These are phyloP conservation scores for Vitis amurensis DNA, from an alignment of 164 flowering plant genomes.

Conservation along the genomic window DNA sequence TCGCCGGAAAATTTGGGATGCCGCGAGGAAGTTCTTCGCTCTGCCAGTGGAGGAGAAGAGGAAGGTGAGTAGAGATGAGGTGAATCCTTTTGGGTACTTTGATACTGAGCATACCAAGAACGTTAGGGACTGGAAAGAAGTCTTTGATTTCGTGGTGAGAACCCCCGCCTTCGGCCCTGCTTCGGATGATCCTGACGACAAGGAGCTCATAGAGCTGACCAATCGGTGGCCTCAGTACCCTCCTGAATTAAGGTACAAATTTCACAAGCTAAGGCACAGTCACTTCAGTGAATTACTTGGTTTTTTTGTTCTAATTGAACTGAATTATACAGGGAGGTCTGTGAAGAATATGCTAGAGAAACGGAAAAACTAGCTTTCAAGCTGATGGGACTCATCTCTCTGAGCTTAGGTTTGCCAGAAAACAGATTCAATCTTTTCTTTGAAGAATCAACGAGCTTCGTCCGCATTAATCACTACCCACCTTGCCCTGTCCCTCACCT, in stretches of 20 bases:
- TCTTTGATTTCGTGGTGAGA: conserved; percentile 34
- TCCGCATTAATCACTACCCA: conserved; percentile 48
- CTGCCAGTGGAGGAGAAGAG: conserved; percentile 44
- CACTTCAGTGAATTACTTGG: too few species aligned
- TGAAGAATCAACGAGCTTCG: conserved; percentile 29
- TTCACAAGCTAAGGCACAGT: too few species aligned
- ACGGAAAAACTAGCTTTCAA: conserved; percentile 31
- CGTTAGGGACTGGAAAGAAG: conserved; percentile 67
- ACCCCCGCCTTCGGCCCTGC: conserved; percentile 31
- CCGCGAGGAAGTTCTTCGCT: conserved; percentile 37
- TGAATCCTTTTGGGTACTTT: conserved; percentile 38
- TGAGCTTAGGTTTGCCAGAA: conserved; percentile 36
- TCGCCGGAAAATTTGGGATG: conserved; percentile 18
- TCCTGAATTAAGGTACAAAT: conserved; percentile 33
- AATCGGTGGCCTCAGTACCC: conserved; percentile 43
- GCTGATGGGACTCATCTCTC: conserved; percentile 35
- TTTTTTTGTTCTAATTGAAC: neutral
- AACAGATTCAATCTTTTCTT: conserved; percentile 30
- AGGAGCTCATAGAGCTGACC: conserved; percentile 16
- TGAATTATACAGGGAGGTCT: conserved; percentile 26
- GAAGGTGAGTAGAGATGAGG: conserved; percentile 42
- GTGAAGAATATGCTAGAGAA: conserved; percentile 33
- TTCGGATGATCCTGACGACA: conserved; percentile 29
- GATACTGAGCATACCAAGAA: conserved; percentile 55
- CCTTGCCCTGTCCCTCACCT: conserved; percentile 48